Evolutionary conservation across 148 eudicot genomes (phyloP), one percentile per base, ranked within the genome.

Genomic region (Chenopodium quinoa): DNA sequence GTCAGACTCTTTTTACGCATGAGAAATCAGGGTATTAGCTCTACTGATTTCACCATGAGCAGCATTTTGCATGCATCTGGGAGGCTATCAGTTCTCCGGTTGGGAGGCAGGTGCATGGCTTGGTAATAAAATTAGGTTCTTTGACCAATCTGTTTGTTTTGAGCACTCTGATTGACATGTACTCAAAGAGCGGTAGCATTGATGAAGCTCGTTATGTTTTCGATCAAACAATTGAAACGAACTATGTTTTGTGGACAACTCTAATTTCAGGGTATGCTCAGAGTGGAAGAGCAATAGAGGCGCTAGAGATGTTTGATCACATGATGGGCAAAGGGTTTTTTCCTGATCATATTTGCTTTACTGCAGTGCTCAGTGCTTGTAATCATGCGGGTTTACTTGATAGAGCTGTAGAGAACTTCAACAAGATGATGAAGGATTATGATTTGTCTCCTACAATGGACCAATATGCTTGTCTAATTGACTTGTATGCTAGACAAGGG

Each of bases 381-480:
- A 88, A 81, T 69, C 88, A 86, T 75, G 83, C 84, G 71, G 91
- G 91, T 20, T 81, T 77, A 75, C 86, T 87, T 58, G 86, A 86
- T 54, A 77, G 69, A 78, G 91, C 84, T 44, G 19, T 89, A 25
- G 77, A 71, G 14, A 81, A 83, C 84, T 85, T 87, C 64, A 65
- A 86, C 4, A 86, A 76, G 79, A 86, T 89, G 88, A 81, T 60
- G 50, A 77, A 71, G 37, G 80, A 85, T 50, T 81, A 81, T 60
- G 78, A 82, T 70, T 17, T 89, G 63, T 79, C 79, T 82, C 89
- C 91, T 70, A 77, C 79, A n/a, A 52, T 84, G 11, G 91, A 87
- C 79, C 89, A 87, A 17, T 87, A 89, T 74, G 87, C 89, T 75
- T 89, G 91, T 74, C 54, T 90, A 20, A 78, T 90, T 63, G 89